These are phyloP conservation scores for Myxozyma geophila DNA, from an alignment of 805 yeast genomes.

Conservation along the genomic window DNA sequence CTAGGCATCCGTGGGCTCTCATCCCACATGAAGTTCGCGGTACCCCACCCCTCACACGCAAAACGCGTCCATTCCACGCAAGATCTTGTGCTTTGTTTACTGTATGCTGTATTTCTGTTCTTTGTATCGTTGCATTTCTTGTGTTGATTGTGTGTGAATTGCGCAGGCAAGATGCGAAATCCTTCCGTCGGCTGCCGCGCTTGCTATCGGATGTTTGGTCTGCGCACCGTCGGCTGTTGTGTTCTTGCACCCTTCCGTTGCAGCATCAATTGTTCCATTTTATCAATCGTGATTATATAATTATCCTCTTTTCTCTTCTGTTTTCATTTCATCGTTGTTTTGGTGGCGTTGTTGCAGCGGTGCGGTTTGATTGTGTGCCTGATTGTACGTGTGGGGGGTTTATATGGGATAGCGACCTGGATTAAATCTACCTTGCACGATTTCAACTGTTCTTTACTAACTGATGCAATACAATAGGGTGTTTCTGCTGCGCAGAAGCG, in stretches of 20 bases:
- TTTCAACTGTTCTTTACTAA: too few relatives aligned
- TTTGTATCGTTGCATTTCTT: background rate
- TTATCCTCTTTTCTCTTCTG: background rate
- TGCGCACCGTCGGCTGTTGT: background rate
- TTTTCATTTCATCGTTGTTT: too few relatives aligned
- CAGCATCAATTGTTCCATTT: background rate
- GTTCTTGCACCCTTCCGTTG: background rate
- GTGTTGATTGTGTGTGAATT: background rate
- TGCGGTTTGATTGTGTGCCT: too few relatives aligned
- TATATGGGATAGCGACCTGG: background rate
- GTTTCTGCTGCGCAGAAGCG: conserved; percentile 51
- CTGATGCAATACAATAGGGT: background rate
- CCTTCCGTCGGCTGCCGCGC: background rate
- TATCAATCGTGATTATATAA: background rate
- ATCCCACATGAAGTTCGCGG: conserved; percentile 3
- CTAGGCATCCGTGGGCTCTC: background rate
- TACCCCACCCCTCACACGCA: background rate
- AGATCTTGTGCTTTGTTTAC: background rate
- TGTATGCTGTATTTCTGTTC: background rate
- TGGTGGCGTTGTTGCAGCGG: too few relatives aligned
- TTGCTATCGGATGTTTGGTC: conserved; percentile 5
- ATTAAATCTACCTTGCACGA: background rate
- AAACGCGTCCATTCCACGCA: background rate
- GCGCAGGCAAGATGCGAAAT: too few relatives aligned
- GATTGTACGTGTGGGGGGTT: background rate